Evolutionary conservation across 83 land plant species (phyloP).

Genomic region (Thuja plicata): DNA sequence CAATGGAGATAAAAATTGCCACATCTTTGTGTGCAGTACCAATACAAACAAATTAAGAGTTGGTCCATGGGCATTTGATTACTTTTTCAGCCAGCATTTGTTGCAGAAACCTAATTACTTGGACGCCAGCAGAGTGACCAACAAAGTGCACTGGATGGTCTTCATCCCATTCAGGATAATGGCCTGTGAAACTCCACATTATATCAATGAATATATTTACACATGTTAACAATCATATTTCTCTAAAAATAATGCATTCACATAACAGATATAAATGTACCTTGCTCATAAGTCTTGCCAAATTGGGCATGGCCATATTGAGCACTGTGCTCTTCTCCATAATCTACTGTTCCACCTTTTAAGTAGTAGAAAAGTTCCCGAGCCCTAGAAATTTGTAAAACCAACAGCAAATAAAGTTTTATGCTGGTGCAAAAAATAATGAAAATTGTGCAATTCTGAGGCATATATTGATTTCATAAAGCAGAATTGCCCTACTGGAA

Average conservation of each 20-base stretch:
- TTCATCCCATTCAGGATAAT: constrained; percentile 88
- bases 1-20: not conserved
- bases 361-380: constrained; percentile 90
- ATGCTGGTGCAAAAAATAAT: not conserved
- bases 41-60: not conserved
- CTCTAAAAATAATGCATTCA: not conserved
- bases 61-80: not conserved
- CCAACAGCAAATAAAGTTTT: not conserved
- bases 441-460: not conserved
- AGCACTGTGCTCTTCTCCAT: constrained; percentile 84
- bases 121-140: constrained; percentile 94
- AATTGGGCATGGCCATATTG: constrained; percentile 78
- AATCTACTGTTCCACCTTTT: constrained; percentile 95
- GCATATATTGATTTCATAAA: not conserved
- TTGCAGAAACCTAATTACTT: constrained; percentile 83
- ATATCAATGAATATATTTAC: not conserved
- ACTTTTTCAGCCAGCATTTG: constrained; percentile 96
- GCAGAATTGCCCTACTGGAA: not conserved
- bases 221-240: not conserved
- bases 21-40: not conserved
- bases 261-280: constrained; percentile 31
- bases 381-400: constrained; percentile 54
- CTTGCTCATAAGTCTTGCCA: constrained; percentile 70
- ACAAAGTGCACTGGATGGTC: constrained; percentile 92
- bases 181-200: constrained; percentile 44